phyloP scores from a whole-genome alignment of 2,329 filamentous ascomycete species.

The Didymella exigua region DNA sequence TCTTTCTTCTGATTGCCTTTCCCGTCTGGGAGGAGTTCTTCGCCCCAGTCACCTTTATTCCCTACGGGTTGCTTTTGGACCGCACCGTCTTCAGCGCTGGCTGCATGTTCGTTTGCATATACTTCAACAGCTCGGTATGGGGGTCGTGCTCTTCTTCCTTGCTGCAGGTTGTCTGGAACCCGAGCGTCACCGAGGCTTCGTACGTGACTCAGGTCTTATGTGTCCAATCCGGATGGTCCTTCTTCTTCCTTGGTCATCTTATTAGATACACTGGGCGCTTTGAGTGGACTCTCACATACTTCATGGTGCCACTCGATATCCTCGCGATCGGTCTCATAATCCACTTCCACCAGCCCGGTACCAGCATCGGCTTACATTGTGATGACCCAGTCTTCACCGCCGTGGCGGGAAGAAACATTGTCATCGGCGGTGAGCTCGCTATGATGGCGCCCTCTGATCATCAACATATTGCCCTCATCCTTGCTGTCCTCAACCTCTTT shows the following conservation, averaged over 20 bases:
- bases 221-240: conserved; percentile 28
- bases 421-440: conserved; percentile 28
- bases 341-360: conserved; percentile 32
- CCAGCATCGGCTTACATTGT: conserved; percentile 36
- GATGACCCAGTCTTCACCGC: conserved; percentile 38
- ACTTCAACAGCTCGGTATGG: conserved; percentile 39
- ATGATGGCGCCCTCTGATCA: conserved; percentile 28
- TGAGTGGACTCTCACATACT: conserved; percentile 25
- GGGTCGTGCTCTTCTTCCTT: conserved; percentile 47
- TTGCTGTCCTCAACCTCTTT: conserved; percentile 61
- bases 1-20: conserved; percentile 43
- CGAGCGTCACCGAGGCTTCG: conserved; percentile 36
- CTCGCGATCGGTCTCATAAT: conserved; percentile 35
- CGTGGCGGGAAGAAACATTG: conserved; percentile 29
- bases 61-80: conserved; percentile 53
- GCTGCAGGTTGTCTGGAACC: conserved; percentile 45
- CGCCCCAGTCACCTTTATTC: conserved; percentile 47
- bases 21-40: conserved; percentile 46
- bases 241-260: conserved; percentile 23
- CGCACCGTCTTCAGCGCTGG: conserved; percentile 59
- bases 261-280: conserved; percentile 26
- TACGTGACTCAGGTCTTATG: conserved; percentile 45
- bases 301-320: conserved; percentile 28
- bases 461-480: conserved; percentile 25
- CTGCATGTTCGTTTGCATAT: conserved; percentile 49